Evolutionary conservation across 805 yeast genomes (phyloP), one percentile per base, ranked within the genome.

Genomic region (Candida manassasensis): DNA sequence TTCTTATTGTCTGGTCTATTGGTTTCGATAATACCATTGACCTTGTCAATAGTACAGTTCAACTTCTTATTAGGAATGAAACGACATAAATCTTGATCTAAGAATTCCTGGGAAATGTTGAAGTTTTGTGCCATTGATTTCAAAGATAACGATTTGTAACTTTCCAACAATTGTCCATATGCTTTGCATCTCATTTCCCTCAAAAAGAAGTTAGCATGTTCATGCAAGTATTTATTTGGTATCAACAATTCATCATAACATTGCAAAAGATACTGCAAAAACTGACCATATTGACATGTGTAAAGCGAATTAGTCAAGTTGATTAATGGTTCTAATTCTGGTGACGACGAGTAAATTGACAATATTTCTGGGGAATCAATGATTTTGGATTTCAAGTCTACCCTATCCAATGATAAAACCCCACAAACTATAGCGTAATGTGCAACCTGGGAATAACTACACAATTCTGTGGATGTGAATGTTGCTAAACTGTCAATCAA

Each of bases 1-100:
- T 93, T 90, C 64, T 93, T 93, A 65, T 84, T 88, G 59, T 93
- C 98, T 2, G 97, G 96, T 48, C 97, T 75, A 61, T 88, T 93
- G 12, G 98, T 93, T 58, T 86, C 94, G 44, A 93, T 85, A 42
- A 93, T 86, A 10, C 95, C 97, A 59, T 88, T 86, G 34, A 93
- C 97, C 54, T 86, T 78, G 59, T 93, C 98, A 53, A 93, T 87
- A 34, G 93, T 89, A 65, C 98, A 93, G 64, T 89, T 90, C 56
- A 93, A 73, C 62, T 87, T 87, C 57, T 89, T 88, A 61, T 81
- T 89, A 25, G 97, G 96, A 49, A 93, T 87, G 56, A 90, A 87
- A 55, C 81, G 84, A 51, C 95, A 78, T 48, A 93, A 69, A 58
- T 93, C 98, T 36, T 65, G 67, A 59, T 93, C 98, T 52, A 93